Evolutionary conservation across 257 asterid genomes (phyloP), one percentile per base, ranked within the genome.

Genomic region (Capsicum baccatum): DNA sequence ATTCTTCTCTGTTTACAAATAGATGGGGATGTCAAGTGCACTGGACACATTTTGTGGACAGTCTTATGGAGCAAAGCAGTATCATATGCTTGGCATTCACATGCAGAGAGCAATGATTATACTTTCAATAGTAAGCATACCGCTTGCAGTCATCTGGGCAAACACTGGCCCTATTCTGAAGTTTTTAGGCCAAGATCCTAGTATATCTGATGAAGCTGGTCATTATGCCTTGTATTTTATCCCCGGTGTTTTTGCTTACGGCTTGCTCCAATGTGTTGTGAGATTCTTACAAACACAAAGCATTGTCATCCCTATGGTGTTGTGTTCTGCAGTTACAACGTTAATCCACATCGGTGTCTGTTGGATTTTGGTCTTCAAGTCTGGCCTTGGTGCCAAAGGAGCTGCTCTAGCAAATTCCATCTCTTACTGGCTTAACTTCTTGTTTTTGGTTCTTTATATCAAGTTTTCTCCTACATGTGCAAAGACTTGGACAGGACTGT

Each of bases 11-110:
- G 5, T 74, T 67, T 8, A 1, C 50, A 52, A 79, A 17, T 80
- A 95, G 98, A 89, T 89, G 92, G 99, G 99, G 17, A 89, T 95
- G 99, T 83, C 94, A 10, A 94, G 99, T 88, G 99, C 98, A 42
- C 67, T 95, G 76, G 99, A 95, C 88, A 95, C 99, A 4, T 85
- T 95, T 33, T 95, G 97, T 48, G 99, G 98, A 2, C 99, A 95
- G 79, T 88, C 96, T 2, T 90, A 89, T 78, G 98, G 97, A 86
- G 98, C 97, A 37, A 92, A 91, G 88, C 97, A 92, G 81, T 91
- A 94, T 79, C 98, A 90, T 69, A 90, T 94, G 97, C 88, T 95
- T 0, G 99, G 99, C 10, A 91, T 95, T 55, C 95, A 94, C 83
- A 89, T 90, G 94, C 98, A 94, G 89, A 88, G 99, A 85, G 98